These are phyloP conservation scores for Lagerstroemia speciosa DNA, from an alignment of 345 rosid genomes.

Conservation along the genomic window DNA sequence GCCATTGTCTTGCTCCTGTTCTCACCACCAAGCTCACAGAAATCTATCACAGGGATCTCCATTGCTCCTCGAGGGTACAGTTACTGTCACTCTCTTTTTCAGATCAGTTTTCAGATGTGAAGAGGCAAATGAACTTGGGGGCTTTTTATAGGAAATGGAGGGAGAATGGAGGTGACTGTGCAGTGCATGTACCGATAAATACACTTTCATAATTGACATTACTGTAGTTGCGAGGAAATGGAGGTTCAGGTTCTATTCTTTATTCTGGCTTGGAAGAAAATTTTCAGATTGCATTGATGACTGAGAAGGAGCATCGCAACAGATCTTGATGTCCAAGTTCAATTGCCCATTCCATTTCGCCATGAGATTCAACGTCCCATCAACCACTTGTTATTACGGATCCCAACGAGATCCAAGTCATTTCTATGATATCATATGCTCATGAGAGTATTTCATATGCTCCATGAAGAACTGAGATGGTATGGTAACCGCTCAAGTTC, in stretches of 20 bases:
- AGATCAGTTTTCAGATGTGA: neutral
- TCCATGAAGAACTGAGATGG: neutral
- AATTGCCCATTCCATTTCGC: neutral
- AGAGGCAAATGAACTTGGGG: neutral
- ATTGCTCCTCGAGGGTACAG: slow-evolving; percentile 5
- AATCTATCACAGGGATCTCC: slow-evolving; percentile 66
- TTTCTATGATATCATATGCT: too few species aligned
- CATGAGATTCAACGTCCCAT: neutral
- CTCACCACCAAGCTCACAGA: slow-evolving; percentile 51
- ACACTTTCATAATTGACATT: too few species aligned
- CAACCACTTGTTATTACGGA: neutral
- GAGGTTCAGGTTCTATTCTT: neutral
- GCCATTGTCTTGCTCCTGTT: slow-evolving; percentile 51
- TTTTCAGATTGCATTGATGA: neutral
- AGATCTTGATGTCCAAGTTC: slow-evolving; percentile 3
- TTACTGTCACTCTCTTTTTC: neutral
- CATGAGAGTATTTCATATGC: too few species aligned
- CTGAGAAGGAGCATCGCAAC: neutral
- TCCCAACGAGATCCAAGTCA: too few species aligned
- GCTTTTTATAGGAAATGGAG: neutral
- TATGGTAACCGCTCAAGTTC: neutral
- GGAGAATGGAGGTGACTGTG: too few species aligned
- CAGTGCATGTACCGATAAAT: too few species aligned
- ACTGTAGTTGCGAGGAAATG: neutral
- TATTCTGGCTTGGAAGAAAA: neutral